A percentile compares a stretch with the other conserved stretches of the same genome.
These are phyloP conservation scores for Tylopilus rubrobrunneus DNA, from an alignment of 768 basidiomycete genomes.

Conservation along the genomic window DNA sequence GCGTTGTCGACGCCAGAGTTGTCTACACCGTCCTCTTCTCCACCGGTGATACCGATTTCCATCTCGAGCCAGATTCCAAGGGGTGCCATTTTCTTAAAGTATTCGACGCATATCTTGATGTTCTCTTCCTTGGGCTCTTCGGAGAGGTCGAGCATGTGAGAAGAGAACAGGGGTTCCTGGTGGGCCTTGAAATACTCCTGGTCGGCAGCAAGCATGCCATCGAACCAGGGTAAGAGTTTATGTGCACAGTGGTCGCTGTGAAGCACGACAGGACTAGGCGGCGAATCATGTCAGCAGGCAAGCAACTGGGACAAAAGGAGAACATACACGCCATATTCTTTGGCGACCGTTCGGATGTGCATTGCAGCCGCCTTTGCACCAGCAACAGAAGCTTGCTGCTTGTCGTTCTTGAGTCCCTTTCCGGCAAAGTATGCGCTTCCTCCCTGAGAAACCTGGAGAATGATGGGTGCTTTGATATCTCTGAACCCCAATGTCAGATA, in stretches of 20 bases:
- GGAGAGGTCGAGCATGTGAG: conserved; percentile 98
- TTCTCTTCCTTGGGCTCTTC: conserved; percentile 92
- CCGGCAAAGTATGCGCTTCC: conserved; percentile 95
- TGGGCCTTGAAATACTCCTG: conserved; percentile 90
- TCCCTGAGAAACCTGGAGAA: conserved; percentile 96
- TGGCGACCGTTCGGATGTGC: conserved; percentile 85
- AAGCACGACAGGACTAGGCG: conserved; percentile 81
- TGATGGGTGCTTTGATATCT: conserved; percentile 96
- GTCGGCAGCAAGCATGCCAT: conserved; percentile 97
- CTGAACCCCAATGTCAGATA: conserved; percentile 35
- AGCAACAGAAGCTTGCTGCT: conserved; percentile 92
- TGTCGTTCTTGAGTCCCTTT: conserved; percentile 91
- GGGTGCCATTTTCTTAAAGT: conserved; percentile 93
- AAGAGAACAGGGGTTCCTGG: conserved; percentile 86
- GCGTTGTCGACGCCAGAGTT: conserved; percentile 95
- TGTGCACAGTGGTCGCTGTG: conserved; percentile 99
- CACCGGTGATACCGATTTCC: conserved; percentile 99
- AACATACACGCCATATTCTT: conserved; percentile 90
- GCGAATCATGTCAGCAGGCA: conserved; percentile 1
- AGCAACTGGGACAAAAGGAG: neutral
- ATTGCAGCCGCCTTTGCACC: conserved; percentile 91
- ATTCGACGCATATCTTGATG: conserved; percentile 88
- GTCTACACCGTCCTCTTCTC: conserved; percentile 99
- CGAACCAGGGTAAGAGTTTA: conserved; percentile 98
- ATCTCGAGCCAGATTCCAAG: conserved; percentile 98